Evolutionary conservation across 1,284 basidiomycete species (phyloP), one percentile per base, ranked within the genome.

Genomic region (Hortiboletus rubellus): DNA sequence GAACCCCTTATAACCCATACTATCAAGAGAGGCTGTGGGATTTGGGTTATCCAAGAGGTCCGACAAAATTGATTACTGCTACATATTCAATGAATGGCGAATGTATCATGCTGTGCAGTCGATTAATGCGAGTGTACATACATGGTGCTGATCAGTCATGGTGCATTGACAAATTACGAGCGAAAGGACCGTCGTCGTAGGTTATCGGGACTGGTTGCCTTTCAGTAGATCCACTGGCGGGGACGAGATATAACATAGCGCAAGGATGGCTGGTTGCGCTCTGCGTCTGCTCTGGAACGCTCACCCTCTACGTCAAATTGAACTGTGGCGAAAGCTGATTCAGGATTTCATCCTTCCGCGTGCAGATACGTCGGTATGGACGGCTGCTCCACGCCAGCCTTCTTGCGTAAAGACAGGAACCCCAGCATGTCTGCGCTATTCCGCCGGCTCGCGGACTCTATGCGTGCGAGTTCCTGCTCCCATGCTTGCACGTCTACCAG

Each of bases 401-500:
- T 69, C 68, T 77, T 79, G 64, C 79, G 77, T 72, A 78, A 80
- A 50, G 78, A 76, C 58, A 75, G 68, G 65, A 83, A 80, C n/a
- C 82, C 82, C 46, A 85, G 72, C 75, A 87, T 77, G 67, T 82
- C 80, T 55, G 67, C 72, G 54, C 84, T 89, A 56, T 79, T 83
- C 63, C 81, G 77, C 55, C 83, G 79, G 65, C 85, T 87, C 66
- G 76, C 76, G 63, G 76, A 73, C 73, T 91, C 89, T 63, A 91
- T 89, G 59, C 82, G 79, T 60, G 79, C 82, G 46, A 91, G 78
- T 75, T 91, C 88, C 66, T 84, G 82, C 72, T 91, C 89, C 89
- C 89, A 91, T 60, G 85, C 89, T 57, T 79, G 76, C 63, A 87
- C 78, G 30, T 82, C 67, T 37, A 63, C 57, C 33, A 67, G 63